These are phyloP conservation scores for Lepiota brunneoincarnata DNA, from an alignment of 768 basidiomycete genomes.

Conservation along the genomic window DNA sequence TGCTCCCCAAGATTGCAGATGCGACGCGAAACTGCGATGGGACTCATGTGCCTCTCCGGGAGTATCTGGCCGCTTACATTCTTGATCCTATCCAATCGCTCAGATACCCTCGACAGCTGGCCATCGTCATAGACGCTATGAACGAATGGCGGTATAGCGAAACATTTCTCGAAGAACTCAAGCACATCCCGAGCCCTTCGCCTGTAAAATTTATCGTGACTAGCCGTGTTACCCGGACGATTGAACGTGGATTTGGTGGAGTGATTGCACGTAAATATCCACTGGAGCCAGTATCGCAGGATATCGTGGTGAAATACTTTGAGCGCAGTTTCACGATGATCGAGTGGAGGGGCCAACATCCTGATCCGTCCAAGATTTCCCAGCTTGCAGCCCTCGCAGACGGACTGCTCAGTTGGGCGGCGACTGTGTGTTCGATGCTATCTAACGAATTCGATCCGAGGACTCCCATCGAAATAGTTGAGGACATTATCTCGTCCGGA, in stretches of 20 bases:
- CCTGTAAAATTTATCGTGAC: conserved; percentile 9
- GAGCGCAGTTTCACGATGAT: neutral
- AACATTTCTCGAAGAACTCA: conserved; percentile 3
- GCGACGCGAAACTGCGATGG: neutral
- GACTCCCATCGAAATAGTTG: too few relatives aligned
- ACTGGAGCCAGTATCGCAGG: neutral
- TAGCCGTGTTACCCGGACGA: neutral
- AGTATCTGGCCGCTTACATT: neutral
- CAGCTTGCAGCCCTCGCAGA: too few relatives aligned
- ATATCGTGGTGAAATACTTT: neutral
- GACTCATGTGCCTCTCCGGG: neutral
- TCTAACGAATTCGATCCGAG: too few relatives aligned
- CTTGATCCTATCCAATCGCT: conserved; percentile 1
- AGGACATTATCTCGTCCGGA: too few relatives aligned
- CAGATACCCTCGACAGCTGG: neutral
- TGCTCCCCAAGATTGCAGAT: neutral
- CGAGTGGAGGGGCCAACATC: neutral
- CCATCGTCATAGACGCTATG: conserved; percentile 9
- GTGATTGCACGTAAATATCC: too few relatives aligned
- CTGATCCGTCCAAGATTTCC: too few relatives aligned
- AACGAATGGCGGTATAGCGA: conserved; percentile 7
- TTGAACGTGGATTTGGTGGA: neutral
- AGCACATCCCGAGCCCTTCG: neutral
- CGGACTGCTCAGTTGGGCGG: too few relatives aligned
- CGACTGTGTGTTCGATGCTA: too few relatives aligned